phyloP scores from a whole-genome alignment of 225 moss, liverwort and hornwort species.

The Takakia lepidozioides region DNA sequence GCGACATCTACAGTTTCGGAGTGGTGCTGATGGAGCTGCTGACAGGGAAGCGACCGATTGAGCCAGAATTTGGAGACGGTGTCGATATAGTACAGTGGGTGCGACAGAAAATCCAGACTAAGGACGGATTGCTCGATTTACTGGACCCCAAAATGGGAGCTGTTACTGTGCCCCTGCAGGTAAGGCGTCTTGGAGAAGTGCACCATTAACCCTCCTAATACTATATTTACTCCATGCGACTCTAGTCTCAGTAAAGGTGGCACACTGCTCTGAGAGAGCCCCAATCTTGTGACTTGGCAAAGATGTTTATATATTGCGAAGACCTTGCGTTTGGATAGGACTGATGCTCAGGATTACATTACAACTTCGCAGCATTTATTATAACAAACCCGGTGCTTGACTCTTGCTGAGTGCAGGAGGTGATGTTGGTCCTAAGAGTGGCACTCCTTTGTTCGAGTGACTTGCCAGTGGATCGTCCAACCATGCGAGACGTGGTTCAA shows the following conservation, averaged over 20 bases:
- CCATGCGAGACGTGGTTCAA: conserved; percentile 91
- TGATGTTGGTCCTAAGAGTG: conserved; percentile 83
- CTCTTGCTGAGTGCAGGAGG: conserved; percentile 28
- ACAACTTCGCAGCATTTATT: too few species aligned
- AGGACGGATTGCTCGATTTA: conserved; percentile 66
- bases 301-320: neutral
- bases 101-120: conserved; percentile 75
- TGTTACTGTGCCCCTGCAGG: conserved; percentile 50
- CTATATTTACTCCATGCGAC: neutral
- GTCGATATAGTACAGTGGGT: conserved; percentile 96
- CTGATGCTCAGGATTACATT: neutral
- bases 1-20: conserved; percentile 96
- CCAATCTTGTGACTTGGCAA: too few species aligned
- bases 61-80: conserved; percentile 84
- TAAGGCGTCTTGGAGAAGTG: too few species aligned
- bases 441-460: conserved; percentile 83
- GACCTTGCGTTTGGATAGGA: too few species aligned
- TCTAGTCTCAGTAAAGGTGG: neutral
- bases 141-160: conserved; percentile 68
- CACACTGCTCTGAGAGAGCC: too few species aligned
- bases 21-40: conserved; percentile 92
- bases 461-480: conserved; percentile 82
- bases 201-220: too few species aligned
- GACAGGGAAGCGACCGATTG: conserved; percentile 93
- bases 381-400: too few species aligned